phyloP scores from a whole-genome alignment of 1,284 basidiomycete species.

The Mycena citricolor region DNA sequence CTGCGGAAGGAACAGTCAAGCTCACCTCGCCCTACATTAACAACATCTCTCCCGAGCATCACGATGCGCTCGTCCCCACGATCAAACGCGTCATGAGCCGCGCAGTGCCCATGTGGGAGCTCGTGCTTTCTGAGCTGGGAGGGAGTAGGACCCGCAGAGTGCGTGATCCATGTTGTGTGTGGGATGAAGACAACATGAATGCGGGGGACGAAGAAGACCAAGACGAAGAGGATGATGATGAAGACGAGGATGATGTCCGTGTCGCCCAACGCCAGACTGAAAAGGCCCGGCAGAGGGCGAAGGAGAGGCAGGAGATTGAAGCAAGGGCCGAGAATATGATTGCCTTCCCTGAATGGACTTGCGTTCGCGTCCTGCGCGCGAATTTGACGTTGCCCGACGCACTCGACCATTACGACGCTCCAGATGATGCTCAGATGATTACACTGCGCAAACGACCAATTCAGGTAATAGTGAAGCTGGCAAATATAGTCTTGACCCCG shows the following conservation, averaged over 20 bases:
- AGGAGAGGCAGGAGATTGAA: constrained; percentile 1
- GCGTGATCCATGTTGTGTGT: background rate
- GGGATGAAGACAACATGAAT: background rate
- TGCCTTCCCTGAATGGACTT: too few relatives aligned
- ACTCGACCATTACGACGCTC: constrained; percentile 11
- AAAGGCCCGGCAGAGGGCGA: background rate
- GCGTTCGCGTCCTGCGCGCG: background rate
- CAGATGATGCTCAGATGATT: too few relatives aligned
- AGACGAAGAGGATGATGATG: background rate
- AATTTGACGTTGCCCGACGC: constrained; percentile 13
- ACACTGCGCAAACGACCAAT: constrained; percentile 25
- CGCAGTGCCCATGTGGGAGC: constrained; percentile 23
- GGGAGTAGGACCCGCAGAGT: background rate
- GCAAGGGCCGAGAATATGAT: background rate
- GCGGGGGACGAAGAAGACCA: too few relatives aligned
- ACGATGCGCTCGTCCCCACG: constrained; percentile 14
- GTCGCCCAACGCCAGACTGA: background rate
- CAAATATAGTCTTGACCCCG: constrained; percentile 41
- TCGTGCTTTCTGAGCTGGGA: constrained; percentile 14
- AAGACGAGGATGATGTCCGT: background rate
- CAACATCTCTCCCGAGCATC: constrained; percentile 26
- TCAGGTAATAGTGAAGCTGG: constrained; percentile 53
- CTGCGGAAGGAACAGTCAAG: constrained; percentile 19
- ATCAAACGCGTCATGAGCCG: constrained; percentile 18
- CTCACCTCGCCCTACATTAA: constrained; percentile 33